Conservation (phyloP, 2,329 filamentous ascomycete genomes). For the Macrophomina tecta region DNA sequence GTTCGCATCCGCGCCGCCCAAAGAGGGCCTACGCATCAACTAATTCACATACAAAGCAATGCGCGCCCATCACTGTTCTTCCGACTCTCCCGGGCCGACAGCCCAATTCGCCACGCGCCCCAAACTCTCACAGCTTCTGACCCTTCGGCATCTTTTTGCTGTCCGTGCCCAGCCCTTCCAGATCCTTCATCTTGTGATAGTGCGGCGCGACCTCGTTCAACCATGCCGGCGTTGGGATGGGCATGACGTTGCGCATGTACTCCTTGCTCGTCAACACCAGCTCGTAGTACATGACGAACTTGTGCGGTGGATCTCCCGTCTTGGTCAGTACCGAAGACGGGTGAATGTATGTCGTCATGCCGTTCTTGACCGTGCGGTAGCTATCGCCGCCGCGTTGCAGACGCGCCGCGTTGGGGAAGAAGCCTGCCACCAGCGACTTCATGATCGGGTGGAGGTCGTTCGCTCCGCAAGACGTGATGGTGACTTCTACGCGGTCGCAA, state of each 20-base stretch:
- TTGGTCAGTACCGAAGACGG: slow-evolving; percentile 81
- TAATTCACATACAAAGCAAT: neutral
- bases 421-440: slow-evolving; percentile 86
- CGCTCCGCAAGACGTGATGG: slow-evolving; percentile 69
- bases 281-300: slow-evolving; percentile 88
- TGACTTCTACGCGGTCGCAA: slow-evolving; percentile 90
- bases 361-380: slow-evolving; percentile 91
- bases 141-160: slow-evolving; percentile 74
- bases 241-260: slow-evolving; percentile 89
- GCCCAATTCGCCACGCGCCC: neutral
- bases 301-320: slow-evolving; percentile 76
- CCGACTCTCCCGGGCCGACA: neutral
- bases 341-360: slow-evolving; percentile 88
- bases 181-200: slow-evolving; percentile 89
- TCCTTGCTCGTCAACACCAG: slow-evolving; percentile 84
- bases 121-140: slow-evolving; percentile 33
- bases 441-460: slow-evolving; percentile 79
- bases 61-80: neutral
- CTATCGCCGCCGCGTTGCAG: slow-evolving; percentile 83
- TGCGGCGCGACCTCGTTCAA: slow-evolving; percentile 89
- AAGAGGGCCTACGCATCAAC: neutral
- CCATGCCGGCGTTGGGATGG: slow-evolving; percentile 78
- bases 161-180: slow-evolving; percentile 73
- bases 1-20: neutral
- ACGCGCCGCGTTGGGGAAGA: slow-evolving; percentile 90